phyloP scores from a whole-genome alignment of 2,329 filamentous ascomycete genomes.

The Ilyonectria mors-panacis region DNA sequence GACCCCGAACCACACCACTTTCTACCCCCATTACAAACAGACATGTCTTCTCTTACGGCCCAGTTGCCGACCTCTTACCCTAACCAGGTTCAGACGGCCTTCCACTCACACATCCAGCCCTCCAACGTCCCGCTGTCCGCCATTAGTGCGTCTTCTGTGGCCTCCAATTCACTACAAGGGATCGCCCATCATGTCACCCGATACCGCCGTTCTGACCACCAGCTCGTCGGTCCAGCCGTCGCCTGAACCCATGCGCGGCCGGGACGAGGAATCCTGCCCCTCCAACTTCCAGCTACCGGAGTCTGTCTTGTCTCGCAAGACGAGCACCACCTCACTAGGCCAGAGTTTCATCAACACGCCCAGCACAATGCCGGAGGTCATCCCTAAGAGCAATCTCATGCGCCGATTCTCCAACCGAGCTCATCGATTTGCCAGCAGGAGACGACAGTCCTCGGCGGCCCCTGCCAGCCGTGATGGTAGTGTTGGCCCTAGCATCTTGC shows the following conservation, averaged over 20 bases:
- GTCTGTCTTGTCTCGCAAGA: conserved; percentile 73
- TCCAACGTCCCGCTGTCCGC: conserved; percentile 64
- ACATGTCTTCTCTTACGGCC: conserved; percentile 60
- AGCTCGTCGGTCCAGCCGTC: conserved; percentile 77
- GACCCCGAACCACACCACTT: conserved; percentile 44
- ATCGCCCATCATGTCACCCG: conserved; percentile 72
- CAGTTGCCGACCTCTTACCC: conserved; percentile 61
- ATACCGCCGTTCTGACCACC: conserved; percentile 66
- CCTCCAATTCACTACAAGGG: conserved; percentile 69
- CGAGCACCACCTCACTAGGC: conserved; percentile 74
- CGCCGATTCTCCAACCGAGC: conserved; percentile 88
- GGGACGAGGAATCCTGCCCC: conserved; percentile 67
- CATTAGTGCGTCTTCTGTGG: conserved; percentile 69
- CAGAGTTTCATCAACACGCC: conserved; percentile 71
- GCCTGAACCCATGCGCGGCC: conserved; percentile 73
- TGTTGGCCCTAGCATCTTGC: conserved; percentile 88
- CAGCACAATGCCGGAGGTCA: conserved; percentile 67
- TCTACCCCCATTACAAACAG: conserved; percentile 49
- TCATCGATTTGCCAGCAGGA: conserved; percentile 75
- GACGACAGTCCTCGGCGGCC: conserved; percentile 83
- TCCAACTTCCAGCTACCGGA: conserved; percentile 80
- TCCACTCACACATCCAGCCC: conserved; percentile 56
- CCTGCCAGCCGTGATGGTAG: conserved; percentile 87
- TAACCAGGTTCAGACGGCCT: conserved; percentile 63
- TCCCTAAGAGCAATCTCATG: conserved; percentile 74